Evolutionary conservation across 495 filamentous ascomycete species (phyloP).

Genomic region (Hypoxylon fuscum): DNA sequence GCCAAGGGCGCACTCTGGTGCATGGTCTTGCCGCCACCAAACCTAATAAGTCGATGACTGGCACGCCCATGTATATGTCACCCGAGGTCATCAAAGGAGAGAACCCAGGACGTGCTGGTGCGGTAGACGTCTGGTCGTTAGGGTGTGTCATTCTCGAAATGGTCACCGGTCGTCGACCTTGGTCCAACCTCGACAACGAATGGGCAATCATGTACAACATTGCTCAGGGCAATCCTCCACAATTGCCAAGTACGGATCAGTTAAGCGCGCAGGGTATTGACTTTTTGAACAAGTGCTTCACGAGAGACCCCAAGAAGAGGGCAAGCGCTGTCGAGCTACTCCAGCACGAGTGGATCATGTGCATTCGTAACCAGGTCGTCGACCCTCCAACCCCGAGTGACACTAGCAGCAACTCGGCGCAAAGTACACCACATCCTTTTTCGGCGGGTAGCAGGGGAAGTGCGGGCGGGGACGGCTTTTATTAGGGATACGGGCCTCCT

Average conservation of each 20-base stretch:
- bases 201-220: constrained; percentile 99
- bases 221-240: constrained; percentile 91
- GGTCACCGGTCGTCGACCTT: constrained; percentile 93
- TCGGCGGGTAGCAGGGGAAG: constrained; percentile 37
- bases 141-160: constrained; percentile 98
- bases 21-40: constrained; percentile 67
- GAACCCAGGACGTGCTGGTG: constrained; percentile 74
- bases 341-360: constrained; percentile 94
- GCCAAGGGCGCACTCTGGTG: constrained; percentile 87
- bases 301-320: constrained; percentile 80
- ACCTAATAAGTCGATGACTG: constrained; percentile 91
- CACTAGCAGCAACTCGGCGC: constrained; percentile 51
- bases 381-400: constrained; percentile 64
- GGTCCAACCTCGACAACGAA: constrained; percentile 98
- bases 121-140: constrained; percentile 97
- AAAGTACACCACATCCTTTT: constrained; percentile 47
- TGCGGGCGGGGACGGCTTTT: constrained; percentile 40
- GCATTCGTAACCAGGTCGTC: constrained; percentile 63
- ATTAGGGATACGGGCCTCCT: constrained; percentile 40
- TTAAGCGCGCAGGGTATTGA: constrained; percentile 85
- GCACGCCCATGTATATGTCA: constrained; percentile 99
- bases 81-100: constrained; percentile 96
- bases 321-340: constrained; percentile 88
- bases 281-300: constrained; percentile 88
- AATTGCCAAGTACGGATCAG: constrained; percentile 82